phyloP scores from a whole-genome alignment of 2,329 filamentous ascomycete genomes.

The Penicillium psychrosexuale region DNA sequence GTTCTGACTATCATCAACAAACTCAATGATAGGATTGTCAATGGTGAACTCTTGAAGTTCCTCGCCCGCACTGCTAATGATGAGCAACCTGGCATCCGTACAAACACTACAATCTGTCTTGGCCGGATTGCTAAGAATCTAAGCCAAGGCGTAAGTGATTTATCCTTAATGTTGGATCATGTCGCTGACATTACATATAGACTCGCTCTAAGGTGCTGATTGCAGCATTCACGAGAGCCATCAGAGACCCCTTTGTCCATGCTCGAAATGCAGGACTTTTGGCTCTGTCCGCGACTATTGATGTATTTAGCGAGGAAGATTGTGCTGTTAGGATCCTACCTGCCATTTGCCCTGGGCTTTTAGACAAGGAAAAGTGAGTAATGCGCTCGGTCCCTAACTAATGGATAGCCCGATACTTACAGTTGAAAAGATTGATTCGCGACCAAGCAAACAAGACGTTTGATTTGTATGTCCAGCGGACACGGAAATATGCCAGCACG shows the following conservation, averaged over 20 bases:
- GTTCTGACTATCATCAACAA: conserved; percentile 84
- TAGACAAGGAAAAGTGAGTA: conserved; percentile 83
- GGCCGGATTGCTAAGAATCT: conserved; percentile 94
- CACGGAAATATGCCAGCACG: conserved; percentile 71
- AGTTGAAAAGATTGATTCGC: conserved; percentile 61
- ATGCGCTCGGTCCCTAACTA: not conserved
- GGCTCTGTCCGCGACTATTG: conserved; percentile 78
- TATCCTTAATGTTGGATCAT: not conserved
- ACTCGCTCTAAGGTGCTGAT: conserved; percentile 86
- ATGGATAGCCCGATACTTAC: not conserved
- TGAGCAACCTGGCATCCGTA: conserved; percentile 93
- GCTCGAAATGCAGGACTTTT: conserved; percentile 85
- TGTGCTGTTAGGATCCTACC: conserved; percentile 81
- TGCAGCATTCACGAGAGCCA: conserved; percentile 83
- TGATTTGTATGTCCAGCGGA: conserved; percentile 77
- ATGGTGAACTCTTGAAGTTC: conserved; percentile 85
- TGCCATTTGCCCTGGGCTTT: conserved; percentile 73
- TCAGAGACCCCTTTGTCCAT: conserved; percentile 92
- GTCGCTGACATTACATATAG: conserved; percentile 38
- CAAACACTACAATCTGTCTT: conserved; percentile 95
- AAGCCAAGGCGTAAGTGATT: conserved; percentile 55
- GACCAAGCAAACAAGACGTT: conserved; percentile 89
- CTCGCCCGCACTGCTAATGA: conserved; percentile 96
- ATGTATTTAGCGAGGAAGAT: conserved; percentile 86
- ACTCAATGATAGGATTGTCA: conserved; percentile 86